These are phyloP conservation scores for Dalbergia oliveri DNA, from an alignment of 306 rosid genomes.

Conservation along the genomic window DNA sequence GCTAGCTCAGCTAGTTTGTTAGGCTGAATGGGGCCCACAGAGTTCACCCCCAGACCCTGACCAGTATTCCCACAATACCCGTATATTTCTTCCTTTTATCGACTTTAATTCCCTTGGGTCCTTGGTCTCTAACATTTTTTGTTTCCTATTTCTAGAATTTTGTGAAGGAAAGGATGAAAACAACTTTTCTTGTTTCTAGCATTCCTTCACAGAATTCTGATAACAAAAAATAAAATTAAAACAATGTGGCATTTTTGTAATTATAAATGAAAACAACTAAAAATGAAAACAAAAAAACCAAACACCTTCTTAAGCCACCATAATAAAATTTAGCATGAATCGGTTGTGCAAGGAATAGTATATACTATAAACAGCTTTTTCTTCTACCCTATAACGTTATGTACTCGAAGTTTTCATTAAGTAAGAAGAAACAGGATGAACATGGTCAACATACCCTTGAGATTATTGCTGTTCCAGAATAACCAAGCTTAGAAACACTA, in stretches of 20 bases:
- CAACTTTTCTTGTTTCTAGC: neutral
- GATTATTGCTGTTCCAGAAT: conserved; percentile 93
- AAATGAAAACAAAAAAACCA: neutral
- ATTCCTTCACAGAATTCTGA: neutral
- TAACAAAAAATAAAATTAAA: neutral
- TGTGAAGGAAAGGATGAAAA: neutral
- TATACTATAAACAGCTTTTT: conserved; percentile 4
- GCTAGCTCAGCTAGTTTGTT: too few species aligned
- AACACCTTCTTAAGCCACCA: neutral
- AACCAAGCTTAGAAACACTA: conserved; percentile 90
- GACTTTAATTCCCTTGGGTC: too few species aligned
- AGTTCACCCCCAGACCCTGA: too few species aligned
- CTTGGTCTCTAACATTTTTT: neutral
- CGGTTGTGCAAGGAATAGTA: conserved; percentile 6
- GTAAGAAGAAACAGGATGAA: conserved; percentile 34
- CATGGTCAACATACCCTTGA: conserved; percentile 71
- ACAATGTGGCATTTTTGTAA: neutral
- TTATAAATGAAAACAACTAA: neutral
- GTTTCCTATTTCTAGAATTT: neutral
- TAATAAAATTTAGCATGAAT: neutral
- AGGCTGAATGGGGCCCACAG: too few species aligned
- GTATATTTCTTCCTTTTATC: too few species aligned
- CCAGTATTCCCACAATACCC: too few species aligned
- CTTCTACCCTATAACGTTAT: neutral
- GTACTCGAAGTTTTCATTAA: neutral